Conservation (phyloP, 768 basidiomycete genomes). For the Phylloporus sp. region DNA sequence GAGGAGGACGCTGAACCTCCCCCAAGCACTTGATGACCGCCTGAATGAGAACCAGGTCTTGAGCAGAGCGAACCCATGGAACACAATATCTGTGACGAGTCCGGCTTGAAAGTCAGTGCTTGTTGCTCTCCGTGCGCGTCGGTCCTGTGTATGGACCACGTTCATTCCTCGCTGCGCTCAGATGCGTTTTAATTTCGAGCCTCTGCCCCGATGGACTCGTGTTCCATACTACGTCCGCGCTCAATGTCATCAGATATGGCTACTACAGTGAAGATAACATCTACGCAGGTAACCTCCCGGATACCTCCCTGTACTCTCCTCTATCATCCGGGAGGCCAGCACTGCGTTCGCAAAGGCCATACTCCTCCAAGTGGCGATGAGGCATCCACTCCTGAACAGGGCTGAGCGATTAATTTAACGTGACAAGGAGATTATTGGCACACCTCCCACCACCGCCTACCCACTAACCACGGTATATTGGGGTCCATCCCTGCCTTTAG, state of each 20-base stretch:
- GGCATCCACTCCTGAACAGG: conserved; percentile 36
- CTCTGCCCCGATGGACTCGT: background rate
- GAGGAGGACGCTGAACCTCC: conserved; percentile 30
- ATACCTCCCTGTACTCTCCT: conserved; percentile 45
- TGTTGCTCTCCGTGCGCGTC: conserved; percentile 14
- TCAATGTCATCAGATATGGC: background rate
- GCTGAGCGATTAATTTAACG: conserved; percentile 18
- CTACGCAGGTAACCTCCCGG: conserved; percentile 26
- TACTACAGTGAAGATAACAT: conserved; percentile 3
- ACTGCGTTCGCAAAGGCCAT: conserved; percentile 39
- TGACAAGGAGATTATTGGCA: conserved; percentile 27
- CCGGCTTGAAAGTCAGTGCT: background rate
- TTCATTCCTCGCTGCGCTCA: conserved; percentile 16
- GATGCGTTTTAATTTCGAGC: conserved; percentile 1
- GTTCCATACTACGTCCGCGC: background rate
- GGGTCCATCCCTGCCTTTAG: conserved; percentile 68
- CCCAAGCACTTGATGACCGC: conserved; percentile 47
- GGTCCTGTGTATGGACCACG: conserved; percentile 16
- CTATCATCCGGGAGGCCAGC: conserved; percentile 29
- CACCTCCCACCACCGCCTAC: conserved; percentile 84
- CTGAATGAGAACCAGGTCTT: conserved; percentile 39
- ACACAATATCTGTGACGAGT: background rate
- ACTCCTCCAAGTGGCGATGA: conserved; percentile 49
- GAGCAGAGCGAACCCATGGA: conserved; percentile 59
- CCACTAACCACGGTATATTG: conserved; percentile 56